phyloP scores from a whole-genome alignment of 2,329 filamentous ascomycete genomes.

The Polychaeton citri region DNA sequence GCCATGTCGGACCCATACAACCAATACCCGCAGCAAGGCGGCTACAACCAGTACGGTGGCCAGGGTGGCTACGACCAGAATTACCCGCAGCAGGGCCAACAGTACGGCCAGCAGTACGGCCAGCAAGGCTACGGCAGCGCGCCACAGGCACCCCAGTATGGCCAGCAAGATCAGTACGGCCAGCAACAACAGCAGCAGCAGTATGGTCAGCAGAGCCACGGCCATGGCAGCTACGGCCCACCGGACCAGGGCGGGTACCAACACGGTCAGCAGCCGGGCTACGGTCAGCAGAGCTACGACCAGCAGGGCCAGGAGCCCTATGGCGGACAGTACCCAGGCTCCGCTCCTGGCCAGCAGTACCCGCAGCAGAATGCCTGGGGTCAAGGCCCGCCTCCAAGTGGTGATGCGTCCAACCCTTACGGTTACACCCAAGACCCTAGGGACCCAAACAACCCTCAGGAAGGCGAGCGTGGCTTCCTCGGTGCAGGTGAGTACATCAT shows the following conservation, averaged over 20 bases:
- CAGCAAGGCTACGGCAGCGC: slow-evolving; percentile 12
- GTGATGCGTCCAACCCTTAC: slow-evolving; percentile 24
- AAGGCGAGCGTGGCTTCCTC: slow-evolving; percentile 44
- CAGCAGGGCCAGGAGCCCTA: slow-evolving; percentile 18
- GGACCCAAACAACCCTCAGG: slow-evolving; percentile 31
- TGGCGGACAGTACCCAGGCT: slow-evolving; percentile 16
- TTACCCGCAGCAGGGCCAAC: slow-evolving; percentile 1
- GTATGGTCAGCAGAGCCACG: slow-evolving; percentile 21
- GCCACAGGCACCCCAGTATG: slow-evolving; percentile 6
- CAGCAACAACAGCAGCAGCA: slow-evolving; percentile 14
- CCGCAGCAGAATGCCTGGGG: slow-evolving; percentile 29
- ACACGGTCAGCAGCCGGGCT: slow-evolving; percentile 26
- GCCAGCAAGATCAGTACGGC: slow-evolving; percentile 14
- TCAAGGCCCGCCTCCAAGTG: slow-evolving; percentile 21
- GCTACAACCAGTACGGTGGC: slow-evolving; percentile 14
- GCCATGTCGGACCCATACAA: slow-evolving; percentile 42
- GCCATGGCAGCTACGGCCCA: slow-evolving; percentile 16
- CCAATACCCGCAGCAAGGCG: slow-evolving; percentile 21
- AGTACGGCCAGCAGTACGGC: slow-evolving; percentile 4
- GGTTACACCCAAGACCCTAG: slow-evolving; percentile 18
- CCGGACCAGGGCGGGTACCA: slow-evolving; percentile 37
- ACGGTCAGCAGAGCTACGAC: slow-evolving; percentile 17
- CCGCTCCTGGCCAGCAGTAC: slow-evolving; percentile 8
- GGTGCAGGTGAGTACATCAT: slow-evolving; percentile 25
- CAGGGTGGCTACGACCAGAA: slow-evolving; percentile 12